Base-by-base conservation (phyloP, 495 filamentous ascomycete genomes). In the Talaromyces ruber region DNA sequence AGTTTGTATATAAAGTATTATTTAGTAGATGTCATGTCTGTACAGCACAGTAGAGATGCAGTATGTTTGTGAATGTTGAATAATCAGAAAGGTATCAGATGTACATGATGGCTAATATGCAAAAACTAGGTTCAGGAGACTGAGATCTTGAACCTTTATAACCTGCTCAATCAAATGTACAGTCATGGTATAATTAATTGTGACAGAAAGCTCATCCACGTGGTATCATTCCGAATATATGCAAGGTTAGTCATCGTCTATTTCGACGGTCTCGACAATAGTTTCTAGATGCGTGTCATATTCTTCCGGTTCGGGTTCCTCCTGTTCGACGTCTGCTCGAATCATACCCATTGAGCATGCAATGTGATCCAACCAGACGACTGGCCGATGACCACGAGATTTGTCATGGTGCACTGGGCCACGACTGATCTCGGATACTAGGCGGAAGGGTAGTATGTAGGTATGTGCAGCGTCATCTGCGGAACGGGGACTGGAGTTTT, bases 311-410 rank as follows among this genome's bases (percentile, higher is more conserved):
- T 43, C 24, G 9, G 21, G 22, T 3, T 29, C 4, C 4, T 60
- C 59, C 3, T 29, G 25, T 32, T 60, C 59, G n/a, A 70, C 43
- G 26, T 59, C 68, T 0, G 67, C 63, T 6, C 70, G 68, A 9
- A 75, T 50, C 59, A 71, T 68, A 2, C 73, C 73, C 71, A 75
- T 72, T n/a, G 71, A 74, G 29, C 72, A 76, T 14, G 72, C 74
- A 47, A 77, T 66, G 2, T 69, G 70, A 56, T 77, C 74, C 58
- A 77, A 47, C 73, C 71, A 75, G 28, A 71, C 70, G 6, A 71
- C 68, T 6, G 69, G 68, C 0, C 53, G 54, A 62, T 71, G 65
- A n/a, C 64, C 64, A 9, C 64, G 56, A 1, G 63, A 66, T 52
- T 52, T 21, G 18, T 32, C 59, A 52, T 24, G 34, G 22, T 39